A percentile compares a stretch with the other conserved stretches of the same genome.
These are phyloP conservation scores for Clonostachys rhizophaga DNA, from an alignment of 2,329 filamentous ascomycete genomes.

Conservation along the genomic window DNA sequence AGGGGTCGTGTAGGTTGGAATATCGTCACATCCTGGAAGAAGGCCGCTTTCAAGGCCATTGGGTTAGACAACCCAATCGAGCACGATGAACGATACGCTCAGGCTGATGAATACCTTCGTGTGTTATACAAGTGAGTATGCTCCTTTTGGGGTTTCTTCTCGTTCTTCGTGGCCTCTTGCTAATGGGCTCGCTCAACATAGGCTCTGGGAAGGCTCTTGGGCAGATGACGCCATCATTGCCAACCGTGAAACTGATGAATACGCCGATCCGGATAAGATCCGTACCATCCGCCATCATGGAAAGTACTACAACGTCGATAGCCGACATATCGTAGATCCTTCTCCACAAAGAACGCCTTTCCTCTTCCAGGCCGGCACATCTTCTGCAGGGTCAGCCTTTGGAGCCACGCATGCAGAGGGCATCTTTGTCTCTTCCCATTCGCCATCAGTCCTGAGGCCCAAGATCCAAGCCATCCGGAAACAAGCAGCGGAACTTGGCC, in stretches of 20 bases:
- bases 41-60: conserved; percentile 58
- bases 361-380: conserved; percentile 56
- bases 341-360: conserved; percentile 53
- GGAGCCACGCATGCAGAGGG: conserved; percentile 55
- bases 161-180: conserved; percentile 23
- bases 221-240: conserved; percentile 50
- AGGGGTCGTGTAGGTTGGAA: conserved; percentile 61
- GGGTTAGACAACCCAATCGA: conserved; percentile 51
- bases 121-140: conserved; percentile 53
- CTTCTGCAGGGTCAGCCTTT: conserved; percentile 49
- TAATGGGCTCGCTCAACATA: conserved; percentile 9
- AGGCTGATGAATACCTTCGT: conserved; percentile 57
- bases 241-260: conserved; percentile 47
- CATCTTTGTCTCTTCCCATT: conserved; percentile 54
- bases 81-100: conserved; percentile 56
- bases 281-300: conserved; percentile 57
- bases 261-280: conserved; percentile 54
- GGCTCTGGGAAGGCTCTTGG: conserved; percentile 52
- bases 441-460: conserved; percentile 37
- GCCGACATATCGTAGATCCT: conserved; percentile 43
- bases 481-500: conserved; percentile 41
- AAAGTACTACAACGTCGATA: conserved; percentile 43
- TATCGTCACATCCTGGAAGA: conserved; percentile 49
- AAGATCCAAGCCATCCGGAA: conserved; percentile 48
- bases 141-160: conserved; percentile 2